Evolutionary conservation across 441 rosid genomes (phyloP), one percentile per base, ranked within the genome.

Genomic region (Mallotus repandus): DNA sequence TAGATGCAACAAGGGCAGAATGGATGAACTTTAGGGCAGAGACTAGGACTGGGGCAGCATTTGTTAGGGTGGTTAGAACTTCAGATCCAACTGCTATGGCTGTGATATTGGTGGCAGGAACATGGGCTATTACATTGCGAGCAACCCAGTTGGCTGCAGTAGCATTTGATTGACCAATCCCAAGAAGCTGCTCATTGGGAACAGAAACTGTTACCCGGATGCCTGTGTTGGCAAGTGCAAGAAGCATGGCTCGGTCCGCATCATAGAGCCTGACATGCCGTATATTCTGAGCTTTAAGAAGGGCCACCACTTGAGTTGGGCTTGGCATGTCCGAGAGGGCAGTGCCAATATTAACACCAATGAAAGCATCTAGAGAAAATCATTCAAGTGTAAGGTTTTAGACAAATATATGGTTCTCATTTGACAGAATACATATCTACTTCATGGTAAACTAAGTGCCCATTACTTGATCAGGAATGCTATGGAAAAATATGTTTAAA

Each of bases 101-200:
- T 3, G 99, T 92, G 74, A 94, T 94, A 85, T 91, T 92, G 78
- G 99, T 91, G 11, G 93, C 88, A 11, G 99, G 99, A 77, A 87
- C 89, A 70, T 94, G 91, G 50, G 96, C 88, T n/a, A 90, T 78
- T 13, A 94, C 86, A 80, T 91, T 91, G 50, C 93, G 91, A 15
- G 93, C 81, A 71, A 94, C 92, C 99, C 99, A 94, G 70, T 92
- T 91, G n/a, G 94, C 99, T 62, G 99, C 98, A 1, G 98, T 92
- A 60, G 94, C 92, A 83, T 94, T 94, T 67, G 99, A 94, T 75
- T 92, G 96, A 78, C 99, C 97, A 56, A 94, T 92, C 58, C 96
- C 99, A 38, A 94, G 96, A 66, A 94, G 89, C 80, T 91, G 92
- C 21, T 94, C 96, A 72, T 92, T 92, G 21, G 99, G 96, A 61